phyloP scores from a whole-genome alignment of 2,329 filamentous ascomycete genomes.

The Emergomyces pasteurianus region DNA sequence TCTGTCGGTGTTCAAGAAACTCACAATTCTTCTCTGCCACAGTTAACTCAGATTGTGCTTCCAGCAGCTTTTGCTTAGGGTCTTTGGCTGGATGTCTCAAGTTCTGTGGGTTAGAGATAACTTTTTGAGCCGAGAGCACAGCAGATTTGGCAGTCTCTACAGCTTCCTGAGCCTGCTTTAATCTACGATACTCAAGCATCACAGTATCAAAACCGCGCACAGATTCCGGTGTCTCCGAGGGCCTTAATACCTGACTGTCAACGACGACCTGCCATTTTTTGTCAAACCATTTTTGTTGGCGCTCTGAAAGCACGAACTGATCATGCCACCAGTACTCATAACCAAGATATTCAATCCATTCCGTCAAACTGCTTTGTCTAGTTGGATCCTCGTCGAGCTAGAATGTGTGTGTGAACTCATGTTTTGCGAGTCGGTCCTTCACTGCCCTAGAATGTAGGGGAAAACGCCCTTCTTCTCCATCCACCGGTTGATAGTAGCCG shows the following conservation, averaged over 20 bases:
- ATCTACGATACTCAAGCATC: neutral
- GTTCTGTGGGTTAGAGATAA: neutral
- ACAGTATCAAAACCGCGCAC: neutral
- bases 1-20: neutral
- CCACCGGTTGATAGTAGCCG: neutral
- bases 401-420: neutral
- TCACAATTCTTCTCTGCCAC: neutral
- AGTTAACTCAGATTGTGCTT: neutral
- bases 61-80: neutral
- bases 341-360: slow-evolving; percentile 4
- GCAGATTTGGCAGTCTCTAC: neutral
- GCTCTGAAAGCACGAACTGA: neutral
- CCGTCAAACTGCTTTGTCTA: neutral
- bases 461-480: neutral
- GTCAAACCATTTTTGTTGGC: neutral
- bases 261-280: neutral
- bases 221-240: neutral
- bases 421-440: slow-evolving; percentile 1
- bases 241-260: neutral
- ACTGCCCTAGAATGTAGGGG: neutral
- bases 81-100: neutral
- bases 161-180: neutral
- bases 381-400: slow-evolving; percentile 1
- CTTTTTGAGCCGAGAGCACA: neutral
- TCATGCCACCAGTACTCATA: slow-evolving; percentile 1